These are phyloP conservation scores for Chlorella sp. DNA, from an alignment of 139 green algal genomes.

Conservation along the genomic window DNA sequence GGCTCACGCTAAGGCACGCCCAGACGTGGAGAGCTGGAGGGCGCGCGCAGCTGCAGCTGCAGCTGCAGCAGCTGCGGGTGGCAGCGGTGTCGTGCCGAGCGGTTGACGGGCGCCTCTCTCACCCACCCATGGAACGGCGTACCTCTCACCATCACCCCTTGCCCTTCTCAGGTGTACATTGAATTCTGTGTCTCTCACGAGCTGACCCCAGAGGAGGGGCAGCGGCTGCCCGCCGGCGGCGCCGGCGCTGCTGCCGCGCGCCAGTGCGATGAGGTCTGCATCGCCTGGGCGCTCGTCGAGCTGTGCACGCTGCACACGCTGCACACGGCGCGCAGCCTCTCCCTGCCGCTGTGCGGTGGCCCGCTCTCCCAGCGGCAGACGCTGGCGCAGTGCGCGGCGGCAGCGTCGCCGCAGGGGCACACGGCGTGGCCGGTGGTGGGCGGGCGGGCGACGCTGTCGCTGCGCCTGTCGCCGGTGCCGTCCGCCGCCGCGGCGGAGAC, in stretches of 20 bases:
- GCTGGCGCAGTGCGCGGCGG: neutral
- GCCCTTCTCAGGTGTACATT: neutral
- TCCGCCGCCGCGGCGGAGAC: neutral
- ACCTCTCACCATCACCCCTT: neutral
- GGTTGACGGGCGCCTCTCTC: neutral
- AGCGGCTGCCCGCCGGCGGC: neutral
- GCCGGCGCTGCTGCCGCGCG: neutral
- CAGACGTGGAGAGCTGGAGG: neutral
- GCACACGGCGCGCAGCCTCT: constrained; percentile 1
- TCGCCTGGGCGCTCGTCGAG: constrained; percentile 8
- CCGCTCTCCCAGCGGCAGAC: neutral
- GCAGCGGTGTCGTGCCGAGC: no score
- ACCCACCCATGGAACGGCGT: neutral
- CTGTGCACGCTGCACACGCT: constrained; percentile 9
- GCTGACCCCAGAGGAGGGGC: constrained; percentile 1
- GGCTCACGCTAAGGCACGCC: neutral
- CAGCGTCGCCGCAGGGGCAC: no score
- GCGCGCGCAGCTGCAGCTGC: neutral
- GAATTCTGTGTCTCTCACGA: constrained; percentile 9
- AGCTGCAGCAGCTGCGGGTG: neutral
- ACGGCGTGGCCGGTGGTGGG: no score
- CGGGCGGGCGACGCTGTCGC: neutral
- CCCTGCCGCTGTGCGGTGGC: neutral
- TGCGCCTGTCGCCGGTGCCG: constrained; percentile 1
- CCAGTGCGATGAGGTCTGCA: constrained; percentile 7